Evolutionary conservation across 495 filamentous ascomycete species (phyloP).

Genomic region (Podospora fimiseda): DNA sequence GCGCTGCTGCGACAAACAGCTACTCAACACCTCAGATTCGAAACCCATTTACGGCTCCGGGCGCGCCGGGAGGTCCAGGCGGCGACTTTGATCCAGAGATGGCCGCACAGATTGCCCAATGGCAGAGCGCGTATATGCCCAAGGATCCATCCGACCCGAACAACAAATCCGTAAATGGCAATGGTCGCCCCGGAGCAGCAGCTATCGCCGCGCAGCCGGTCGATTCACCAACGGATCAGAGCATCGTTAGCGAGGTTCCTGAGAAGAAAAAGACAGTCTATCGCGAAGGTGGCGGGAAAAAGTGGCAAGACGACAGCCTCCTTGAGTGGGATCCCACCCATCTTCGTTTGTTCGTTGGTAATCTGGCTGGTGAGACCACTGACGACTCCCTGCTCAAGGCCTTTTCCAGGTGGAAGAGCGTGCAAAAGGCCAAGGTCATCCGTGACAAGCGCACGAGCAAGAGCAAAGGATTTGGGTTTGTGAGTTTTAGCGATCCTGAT

Average conservation of each 20-base stretch:
- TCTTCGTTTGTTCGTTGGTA: slow-evolving; percentile 91
- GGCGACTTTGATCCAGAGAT: slow-evolving; percentile 69
- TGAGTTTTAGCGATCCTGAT: slow-evolving; percentile 90
- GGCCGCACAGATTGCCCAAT: slow-evolving; percentile 90
- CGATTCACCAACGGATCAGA: slow-evolving; percentile 29
- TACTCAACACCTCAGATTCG: slow-evolving; percentile 62
- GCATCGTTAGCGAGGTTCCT: slow-evolving; percentile 4
- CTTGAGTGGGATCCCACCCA: slow-evolving; percentile 96
- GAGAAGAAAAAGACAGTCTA: slow-evolving; percentile 67
- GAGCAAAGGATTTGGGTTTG: slow-evolving; percentile 92
- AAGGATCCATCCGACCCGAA: slow-evolving; percentile 39
- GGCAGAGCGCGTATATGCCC: slow-evolving; percentile 84
- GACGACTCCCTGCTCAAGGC: slow-evolving; percentile 93
- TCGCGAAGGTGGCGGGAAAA: slow-evolving; percentile 80
- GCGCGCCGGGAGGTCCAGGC: slow-evolving; percentile 27
- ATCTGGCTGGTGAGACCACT: slow-evolving; percentile 96
- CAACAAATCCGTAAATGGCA: slow-evolving; percentile 22
- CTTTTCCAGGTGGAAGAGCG: slow-evolving; percentile 77
- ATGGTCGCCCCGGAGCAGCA: slow-evolving; percentile 8
- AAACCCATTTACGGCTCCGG: slow-evolving; percentile 74
- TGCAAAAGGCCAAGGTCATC: slow-evolving; percentile 91
- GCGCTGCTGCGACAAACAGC: slow-evolving; percentile 23
- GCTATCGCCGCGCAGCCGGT: slow-evolving; percentile 26
- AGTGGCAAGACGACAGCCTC: slow-evolving; percentile 77
- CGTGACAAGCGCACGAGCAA: slow-evolving; percentile 93